Base-by-base conservation (phyloP, 352 stramenopile species). In the Phytopythium montanum region DNA sequence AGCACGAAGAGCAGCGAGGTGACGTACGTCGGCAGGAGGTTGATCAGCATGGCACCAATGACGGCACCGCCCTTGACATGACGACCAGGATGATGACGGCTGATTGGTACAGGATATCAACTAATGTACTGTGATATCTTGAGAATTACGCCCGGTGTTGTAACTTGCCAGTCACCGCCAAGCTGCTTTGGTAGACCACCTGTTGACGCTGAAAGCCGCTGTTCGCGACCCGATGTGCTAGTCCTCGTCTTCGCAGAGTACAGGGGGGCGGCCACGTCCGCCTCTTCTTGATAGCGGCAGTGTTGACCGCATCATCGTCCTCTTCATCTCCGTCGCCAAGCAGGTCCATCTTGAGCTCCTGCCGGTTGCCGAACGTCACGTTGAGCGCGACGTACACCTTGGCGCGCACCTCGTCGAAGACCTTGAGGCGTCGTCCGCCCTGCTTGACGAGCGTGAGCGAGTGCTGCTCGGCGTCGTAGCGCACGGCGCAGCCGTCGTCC, bases 331-430 rank as follows among this genome's bases (percentile, higher is more conserved):
- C 73, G 16, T 87, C 73, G 14, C 66, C 59, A 29, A 90, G 61
- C 41, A 93, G 72, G 48, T 93, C 84, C 62, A 94, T 91, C 72
- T 91, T 92, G 36, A 94, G 75, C 55, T 92, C 81, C 62, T 94
- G 85, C 33, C 85, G 85, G 61, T 88, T 94, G 64, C 82, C 82
- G 52, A 89, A 91, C 13, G 76, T n/a, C n/a, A n/a, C n/a, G n/a
- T n/a, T 90, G 41, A 76, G 68, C 23, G 76, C 77, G 25, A 94
- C 85, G 61, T 86, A 92, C 7, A 94, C 85, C 58, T 91, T 90
- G 56, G 91, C 82, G 48, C 70, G 79, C 49, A 91, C 74, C 23
- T 81, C 79, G 42, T 94, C 79, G 54, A 94, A 94, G 19, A 94
- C 85, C 60, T 88, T 79, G 33, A 94, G 69, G 25, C 50, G 73